A percentile compares a stretch with the other conserved stretches of the same genome.
phyloP scores from a whole-genome alignment of 257 asterid species.

The Nicotiana tabacum region DNA sequence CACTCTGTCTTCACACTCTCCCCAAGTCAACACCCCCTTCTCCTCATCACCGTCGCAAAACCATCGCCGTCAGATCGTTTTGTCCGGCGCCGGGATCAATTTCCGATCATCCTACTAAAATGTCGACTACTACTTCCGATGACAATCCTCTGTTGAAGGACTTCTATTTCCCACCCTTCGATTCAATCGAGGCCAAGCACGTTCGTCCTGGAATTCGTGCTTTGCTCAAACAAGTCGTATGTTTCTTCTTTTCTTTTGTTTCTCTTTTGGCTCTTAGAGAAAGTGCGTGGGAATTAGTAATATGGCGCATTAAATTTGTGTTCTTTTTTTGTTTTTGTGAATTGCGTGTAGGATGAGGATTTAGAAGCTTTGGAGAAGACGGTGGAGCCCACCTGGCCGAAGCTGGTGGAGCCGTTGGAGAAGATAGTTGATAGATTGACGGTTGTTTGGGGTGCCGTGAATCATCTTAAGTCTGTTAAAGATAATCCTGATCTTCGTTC shows the following conservation, averaged over 20 bases:
- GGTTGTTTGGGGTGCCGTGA: conserved; percentile 91
- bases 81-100: conserved; percentile 26
- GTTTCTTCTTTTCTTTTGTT: conserved; percentile 6
- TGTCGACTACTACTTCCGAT: conserved; percentile 21
- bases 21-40: conserved; percentile 18
- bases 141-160: conserved; percentile 68
- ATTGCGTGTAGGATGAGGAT: conserved; percentile 50
- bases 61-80: conserved; percentile 40
- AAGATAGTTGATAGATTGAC: conserved; percentile 59
- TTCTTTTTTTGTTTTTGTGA: not conserved
- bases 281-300: not conserved
- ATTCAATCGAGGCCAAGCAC: conserved; percentile 62
- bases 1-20: conserved; percentile 45
- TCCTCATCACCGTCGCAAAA: not conserved
- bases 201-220: conserved; percentile 91
- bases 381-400: conserved; percentile 92
- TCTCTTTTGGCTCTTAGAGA: not conserved
- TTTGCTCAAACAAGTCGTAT: conserved; percentile 62
- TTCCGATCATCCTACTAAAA: conserved; percentile 3
- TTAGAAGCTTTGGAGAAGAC: conserved; percentile 78
- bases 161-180: conserved; percentile 87
- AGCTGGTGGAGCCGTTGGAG: conserved; percentile 97
- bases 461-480: conserved; percentile 86
- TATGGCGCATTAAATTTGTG: not conserved
- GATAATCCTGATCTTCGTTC: conserved; percentile 87